phyloP scores from a whole-genome alignment of 371 early-diverging fungal species.

The Chytridium lagenaria region DNA sequence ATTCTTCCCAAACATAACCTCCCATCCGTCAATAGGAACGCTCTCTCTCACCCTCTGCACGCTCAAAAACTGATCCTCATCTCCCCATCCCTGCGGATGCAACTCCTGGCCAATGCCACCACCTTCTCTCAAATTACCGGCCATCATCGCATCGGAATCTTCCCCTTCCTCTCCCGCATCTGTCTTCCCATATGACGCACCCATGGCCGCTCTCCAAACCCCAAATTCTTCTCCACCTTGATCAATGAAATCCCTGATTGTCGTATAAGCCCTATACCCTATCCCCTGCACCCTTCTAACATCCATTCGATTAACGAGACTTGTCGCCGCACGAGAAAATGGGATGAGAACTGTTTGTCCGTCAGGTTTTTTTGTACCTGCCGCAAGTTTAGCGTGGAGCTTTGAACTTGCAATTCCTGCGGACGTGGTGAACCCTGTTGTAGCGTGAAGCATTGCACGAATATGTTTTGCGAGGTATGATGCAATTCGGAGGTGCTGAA shows the following conservation, averaged over 20 bases:
- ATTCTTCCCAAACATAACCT: not conserved
- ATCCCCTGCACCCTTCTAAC: slow-evolving; percentile 33
- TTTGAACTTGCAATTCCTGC: slow-evolving; percentile 36
- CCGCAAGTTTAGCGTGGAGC: slow-evolving; percentile 36
- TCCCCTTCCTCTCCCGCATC: not conserved
- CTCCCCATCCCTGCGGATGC: slow-evolving; percentile 4
- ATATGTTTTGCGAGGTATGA: slow-evolving; percentile 25
- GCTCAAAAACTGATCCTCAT: not conserved
- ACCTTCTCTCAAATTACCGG: not conserved
- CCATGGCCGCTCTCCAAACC: slow-evolving; percentile 1
- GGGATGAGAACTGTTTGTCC: slow-evolving; percentile 28
- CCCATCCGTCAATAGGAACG: not conserved
- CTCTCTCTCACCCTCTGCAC: not conserved
- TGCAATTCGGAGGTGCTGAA: slow-evolving; percentile 15
- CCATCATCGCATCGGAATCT: not conserved
- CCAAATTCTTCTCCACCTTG: slow-evolving; percentile 1
- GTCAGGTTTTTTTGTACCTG: slow-evolving; percentile 31
- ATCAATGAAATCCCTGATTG: not conserved
- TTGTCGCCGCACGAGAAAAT: not conserved
- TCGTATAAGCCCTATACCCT: slow-evolving; percentile 22
- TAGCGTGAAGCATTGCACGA: not conserved
- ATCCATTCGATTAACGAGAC: slow-evolving; percentile 7
- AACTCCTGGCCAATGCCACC: not conserved
- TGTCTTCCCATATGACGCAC: not conserved
- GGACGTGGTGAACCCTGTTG: slow-evolving; percentile 29